Base-by-base conservation (phyloP, 1,284 basidiomycete species). In the Earliella scabrosa region DNA sequence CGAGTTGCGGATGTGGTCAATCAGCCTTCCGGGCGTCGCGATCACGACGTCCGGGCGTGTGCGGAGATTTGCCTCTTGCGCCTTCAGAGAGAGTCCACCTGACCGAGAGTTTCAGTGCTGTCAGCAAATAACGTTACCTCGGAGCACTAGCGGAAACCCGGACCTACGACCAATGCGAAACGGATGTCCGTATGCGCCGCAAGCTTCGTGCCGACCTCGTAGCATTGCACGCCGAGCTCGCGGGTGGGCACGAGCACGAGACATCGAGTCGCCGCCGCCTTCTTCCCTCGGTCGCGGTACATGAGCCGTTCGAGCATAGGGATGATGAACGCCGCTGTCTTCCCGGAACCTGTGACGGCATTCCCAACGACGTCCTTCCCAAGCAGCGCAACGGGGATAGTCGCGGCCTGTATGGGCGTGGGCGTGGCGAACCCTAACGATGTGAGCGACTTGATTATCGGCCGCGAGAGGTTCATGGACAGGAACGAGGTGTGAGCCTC, bases 1-100 rank as follows among this genome's bases (percentile, higher is more conserved):
- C 2, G 95, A 97, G 73, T 99, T 99, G 65, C 90, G 93, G 41
- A 99, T 86, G 71, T 98, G 96, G 72, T 98, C 96, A 67, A 98
- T 98, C 26, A 98, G 81, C 69, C 96, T 92, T 66, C 96, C 96
- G 4, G 96, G 97, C 1, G 96, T 98, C 29, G 95, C 96, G 64
- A 98, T 93, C 46, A 98, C 81, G 35, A 98, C 81, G 71, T 98
- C 96, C 45, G 96, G 96, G 2, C 95, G 85, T 44, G 88, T 85
- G 41, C 94, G 88, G 46, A 98, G 78, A 44, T 88, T 83, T 18
- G 82, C 82, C 72, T 97, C 96, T 74, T 98, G 96, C 6, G 91
- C 83, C 69, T 97, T 96, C 31, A 98, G 72, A 4, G 95, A 97
- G 34, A 98, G 79, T 35, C 96, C 96, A 78, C 93, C 92, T 93